Evolutionary conservation across 495 filamentous ascomycete species (phyloP), one percentile per base, ranked within the genome.

Genomic region (Letharia columbiana): DNA sequence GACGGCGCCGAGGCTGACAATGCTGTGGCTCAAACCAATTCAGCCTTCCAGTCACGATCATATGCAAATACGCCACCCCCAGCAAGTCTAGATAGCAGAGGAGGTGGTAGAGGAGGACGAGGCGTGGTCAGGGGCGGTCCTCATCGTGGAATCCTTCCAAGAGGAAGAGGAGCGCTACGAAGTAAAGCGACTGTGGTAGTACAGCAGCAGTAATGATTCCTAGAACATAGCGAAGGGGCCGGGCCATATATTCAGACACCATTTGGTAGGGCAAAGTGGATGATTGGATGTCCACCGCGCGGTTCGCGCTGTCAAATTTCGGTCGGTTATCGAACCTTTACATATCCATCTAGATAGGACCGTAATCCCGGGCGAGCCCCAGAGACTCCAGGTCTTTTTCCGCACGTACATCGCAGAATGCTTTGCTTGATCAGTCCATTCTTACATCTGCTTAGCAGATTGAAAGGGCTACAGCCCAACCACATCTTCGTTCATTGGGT

Each of bases 1-100:
- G 84, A 87, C 64, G 78, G 77, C 62, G 70, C 71, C 37, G 77
- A 83, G 64, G 76, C 83, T 3, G 76, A 78, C 3, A 66, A 68
- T 35, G 83, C 82, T 17, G 73, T 86, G 11, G 70, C 83, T 44
- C 65, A 77, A 64, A 78, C 81, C 67, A 84, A 85, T 70, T 77
- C 80, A 5, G 75, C 79, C 62, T 86, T 85, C 75, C 77, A 77
- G 37, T 83, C 83, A 37, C 81, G 85, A 69, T 79, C 76, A 63
- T 96, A 94, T 71, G 79, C 80, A 44, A 84, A 84, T 61, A 89
- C 93, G 12, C 91, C 94, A 6, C 94, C 94, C 8, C 93, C 93
- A 0, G 75, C 89, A 39, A 83, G 68, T 45, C 69, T 94, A 42
- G 84, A 92, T 67, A 61, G 75, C 18, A 75, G 77, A 33, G 75